Percentiles rank a stretch among this genome's conserved stretches.
Conservation (phyloP, 495 filamentous ascomycete species). For the Monascus purpureus region DNA sequence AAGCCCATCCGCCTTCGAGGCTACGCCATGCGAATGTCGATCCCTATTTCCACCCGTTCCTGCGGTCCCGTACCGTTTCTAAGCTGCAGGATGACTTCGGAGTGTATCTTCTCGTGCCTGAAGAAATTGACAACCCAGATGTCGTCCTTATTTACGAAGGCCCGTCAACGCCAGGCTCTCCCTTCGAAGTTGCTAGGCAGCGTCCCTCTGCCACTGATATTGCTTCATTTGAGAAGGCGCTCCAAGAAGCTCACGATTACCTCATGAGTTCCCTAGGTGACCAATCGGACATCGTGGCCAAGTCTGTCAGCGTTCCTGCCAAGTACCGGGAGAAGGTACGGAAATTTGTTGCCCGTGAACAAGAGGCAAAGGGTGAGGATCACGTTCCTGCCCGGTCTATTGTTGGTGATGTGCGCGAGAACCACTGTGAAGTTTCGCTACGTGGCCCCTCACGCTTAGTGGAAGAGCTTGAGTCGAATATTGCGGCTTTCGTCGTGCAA, state of each 20-base stretch:
- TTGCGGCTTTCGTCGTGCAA: constrained; percentile 62
- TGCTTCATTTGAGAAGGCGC: constrained; percentile 48
- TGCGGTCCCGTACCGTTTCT: constrained; percentile 47
- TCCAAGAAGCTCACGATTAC: constrained; percentile 58
- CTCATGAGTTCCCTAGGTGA: constrained; percentile 55
- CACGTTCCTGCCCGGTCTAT: constrained; percentile 61
- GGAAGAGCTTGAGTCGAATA: constrained; percentile 51
- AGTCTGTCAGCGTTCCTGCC: constrained; percentile 51
- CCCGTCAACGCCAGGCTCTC: constrained; percentile 31
- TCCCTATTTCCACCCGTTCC: constrained; percentile 72
- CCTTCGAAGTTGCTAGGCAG: constrained; percentile 55
- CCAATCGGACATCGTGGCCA: constrained; percentile 54
- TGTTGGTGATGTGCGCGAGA: constrained; percentile 27
- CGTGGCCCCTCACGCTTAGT: constrained; percentile 64
- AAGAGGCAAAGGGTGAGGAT: constrained; percentile 47
- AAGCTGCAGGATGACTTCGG: constrained; percentile 59
- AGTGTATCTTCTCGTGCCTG: constrained; percentile 66
- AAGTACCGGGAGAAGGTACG: constrained; percentile 74
- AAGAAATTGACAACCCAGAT: constrained; percentile 45
- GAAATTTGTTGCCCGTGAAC: constrained; percentile 63
- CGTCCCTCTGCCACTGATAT: constrained; percentile 46
- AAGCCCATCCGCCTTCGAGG: constrained; percentile 64
- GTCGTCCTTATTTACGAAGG: constrained; percentile 81
- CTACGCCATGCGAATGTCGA: constrained; percentile 58
- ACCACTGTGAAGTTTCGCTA: constrained; percentile 46